Percentiles rank a stretch among this genome's conserved stretches.
Evolutionary conservation across 768 basidiomycete species (phyloP).

Genomic region (Hygrocybe coccinea): DNA sequence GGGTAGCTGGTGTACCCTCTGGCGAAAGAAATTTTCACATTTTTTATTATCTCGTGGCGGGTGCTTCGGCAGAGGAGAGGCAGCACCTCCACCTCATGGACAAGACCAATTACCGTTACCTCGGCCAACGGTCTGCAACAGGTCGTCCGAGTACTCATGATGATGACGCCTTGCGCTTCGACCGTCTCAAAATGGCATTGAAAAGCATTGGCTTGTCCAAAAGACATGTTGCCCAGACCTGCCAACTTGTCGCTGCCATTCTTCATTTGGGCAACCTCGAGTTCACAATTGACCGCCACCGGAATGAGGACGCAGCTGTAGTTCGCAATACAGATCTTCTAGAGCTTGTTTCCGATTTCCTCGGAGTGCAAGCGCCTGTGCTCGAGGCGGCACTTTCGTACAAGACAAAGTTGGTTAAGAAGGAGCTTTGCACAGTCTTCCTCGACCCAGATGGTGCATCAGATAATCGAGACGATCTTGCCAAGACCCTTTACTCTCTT

Average conservation of each 20-base stretch:
- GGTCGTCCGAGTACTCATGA: constrained; percentile 49
- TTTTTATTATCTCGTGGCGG: constrained; percentile 94
- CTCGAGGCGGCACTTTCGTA: constrained; percentile 83
- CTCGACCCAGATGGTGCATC: constrained; percentile 91
- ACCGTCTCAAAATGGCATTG: constrained; percentile 90
- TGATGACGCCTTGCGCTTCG: constrained; percentile 85
- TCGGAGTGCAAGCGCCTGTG: constrained; percentile 69
- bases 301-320: constrained; percentile 90
- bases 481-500: constrained; percentile 88
- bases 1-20: constrained; percentile 81
- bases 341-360: constrained; percentile 83
- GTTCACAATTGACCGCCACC: constrained; percentile 74
- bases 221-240: constrained; percentile 90
- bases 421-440: constrained; percentile 96
- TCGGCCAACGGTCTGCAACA: constrained; percentile 60
- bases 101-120: constrained; percentile 78
- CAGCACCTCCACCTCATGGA: constrained; percentile 82
- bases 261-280: constrained; percentile 95
- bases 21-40: constrained; percentile 98
- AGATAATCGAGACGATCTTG: constrained; percentile 90
- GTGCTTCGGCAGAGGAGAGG: constrained; percentile 82
- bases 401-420: constrained; percentile 88
- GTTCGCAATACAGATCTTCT: constrained; percentile 82
- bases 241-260: constrained; percentile 92
- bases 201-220: constrained; percentile 93